Evolutionary conservation across 2,329 filamentous ascomycete genomes (phyloP).

Genomic region (Fusarium staphyleae): DNA sequence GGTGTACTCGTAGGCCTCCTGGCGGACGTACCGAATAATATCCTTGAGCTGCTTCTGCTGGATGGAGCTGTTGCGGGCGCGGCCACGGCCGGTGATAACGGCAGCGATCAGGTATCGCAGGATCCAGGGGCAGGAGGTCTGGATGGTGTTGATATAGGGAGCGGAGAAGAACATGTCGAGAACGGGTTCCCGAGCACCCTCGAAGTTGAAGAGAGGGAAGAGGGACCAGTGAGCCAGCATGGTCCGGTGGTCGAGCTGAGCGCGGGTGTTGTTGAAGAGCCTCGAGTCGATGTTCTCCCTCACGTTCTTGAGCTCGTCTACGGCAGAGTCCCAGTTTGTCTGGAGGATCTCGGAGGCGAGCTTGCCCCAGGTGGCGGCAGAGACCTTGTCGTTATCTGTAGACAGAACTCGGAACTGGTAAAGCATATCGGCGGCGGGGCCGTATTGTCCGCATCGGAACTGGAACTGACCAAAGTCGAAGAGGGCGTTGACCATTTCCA

Average conservation of each 20-base stretch:
- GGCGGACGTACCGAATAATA: constrained; percentile 90
- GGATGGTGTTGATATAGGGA: constrained; percentile 98
- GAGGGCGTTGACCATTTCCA: constrained; percentile 94
- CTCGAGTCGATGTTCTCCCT: constrained; percentile 92
- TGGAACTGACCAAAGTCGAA: constrained; percentile 97
- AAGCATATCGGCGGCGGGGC: constrained; percentile 85
- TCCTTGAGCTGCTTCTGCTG: constrained; percentile 99
- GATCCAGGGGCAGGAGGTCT: constrained; percentile 96
- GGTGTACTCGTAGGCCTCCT: constrained; percentile 97
- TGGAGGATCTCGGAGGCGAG: constrained; percentile 94
- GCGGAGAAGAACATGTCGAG: constrained; percentile 98
- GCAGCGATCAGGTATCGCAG: constrained; percentile 92
- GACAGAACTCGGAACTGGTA: constrained; percentile 98
- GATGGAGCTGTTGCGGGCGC: constrained; percentile 78
- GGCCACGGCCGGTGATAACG: constrained; percentile 90
- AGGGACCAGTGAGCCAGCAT: constrained; percentile 99
- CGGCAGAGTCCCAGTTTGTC: constrained; percentile 91
- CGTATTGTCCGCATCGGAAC: constrained; percentile 97
- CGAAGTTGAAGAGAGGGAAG: constrained; percentile 99
- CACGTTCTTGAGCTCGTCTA: constrained; percentile 90
- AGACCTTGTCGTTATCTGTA: constrained; percentile 97
- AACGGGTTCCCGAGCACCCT: constrained; percentile 85
- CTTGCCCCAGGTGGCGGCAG: constrained; percentile 96
- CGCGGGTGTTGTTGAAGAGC: constrained; percentile 94
- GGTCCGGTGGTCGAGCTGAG: constrained; percentile 93